Evolutionary conservation across 805 yeast genomes (phyloP), one percentile per base, ranked within the genome.

Genomic region (Sugiyamaella floridensis): DNA sequence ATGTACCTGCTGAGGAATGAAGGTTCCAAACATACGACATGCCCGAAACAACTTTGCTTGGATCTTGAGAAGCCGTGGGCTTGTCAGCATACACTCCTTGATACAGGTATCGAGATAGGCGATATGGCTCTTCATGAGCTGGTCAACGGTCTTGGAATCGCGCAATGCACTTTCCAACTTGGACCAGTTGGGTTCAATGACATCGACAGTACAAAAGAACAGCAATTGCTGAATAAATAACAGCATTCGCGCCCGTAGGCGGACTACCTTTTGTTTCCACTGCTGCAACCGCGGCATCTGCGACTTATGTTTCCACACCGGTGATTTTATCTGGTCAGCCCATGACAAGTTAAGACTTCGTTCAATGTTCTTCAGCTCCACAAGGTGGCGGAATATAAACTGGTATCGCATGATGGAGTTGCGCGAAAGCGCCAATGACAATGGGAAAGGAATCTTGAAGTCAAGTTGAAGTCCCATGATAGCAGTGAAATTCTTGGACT

Each of bases 391-490:
- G 60, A 86, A 88, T 46, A 89, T 70, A 37, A 88, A 71, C 65
- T 92, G 96, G 63, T 85, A 89, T 57, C 93, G 88, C 47, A 82
- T 76, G 15, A 88, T 71, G 22, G 83, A 80, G 14, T 89, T 84
- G 51, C 82, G 78, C 15, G 86, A 81, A 0, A 89, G 70, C 0
- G 93, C 74, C 22, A 92, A 72, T 61, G 89, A 89, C 47, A 89
- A 68, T 0, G 99, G 99, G 64, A 88, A 93, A 2, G 97, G 97
- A 19, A 90, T 64, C 40, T 56, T 56, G 53, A 71, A 67, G 44
- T 71, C 73, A 20, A 73, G 61, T 55, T 70, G 71, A 34, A 73
- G 47, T 0, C 70, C 71, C 50, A 66, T 66, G 8, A 61, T 49
- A 2, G 71, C 73, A 2, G 60, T 57, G 26, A 65, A 48, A 11